Evolutionary conservation across 306 rosid species (phyloP).

Genomic region (Vigna radiata): DNA sequence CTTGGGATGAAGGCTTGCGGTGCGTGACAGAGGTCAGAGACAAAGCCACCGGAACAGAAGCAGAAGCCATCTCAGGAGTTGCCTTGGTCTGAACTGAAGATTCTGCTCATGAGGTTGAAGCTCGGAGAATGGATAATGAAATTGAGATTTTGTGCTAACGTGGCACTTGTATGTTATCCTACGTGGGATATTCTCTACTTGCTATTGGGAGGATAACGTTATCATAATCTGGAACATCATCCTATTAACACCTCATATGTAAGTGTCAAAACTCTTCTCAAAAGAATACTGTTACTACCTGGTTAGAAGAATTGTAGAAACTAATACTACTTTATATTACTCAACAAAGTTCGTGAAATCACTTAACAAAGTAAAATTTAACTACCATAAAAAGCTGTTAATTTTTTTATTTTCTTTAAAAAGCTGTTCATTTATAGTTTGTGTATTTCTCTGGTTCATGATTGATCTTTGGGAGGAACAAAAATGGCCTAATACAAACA

Average conservation of each 20-base stretch:
- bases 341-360: too few relatives aligned
- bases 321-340: too few relatives aligned
- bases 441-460: too few relatives aligned
- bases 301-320: not conserved
- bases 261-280: not conserved
- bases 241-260: not conserved
- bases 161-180: constrained; percentile 43
- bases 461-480: not conserved
- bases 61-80: constrained; percentile 46
- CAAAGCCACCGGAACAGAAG: constrained; percentile 43
- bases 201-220: constrained; percentile 40
- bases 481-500: too few relatives aligned
- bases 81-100: not conserved
- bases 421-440: too few relatives aligned
- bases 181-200: constrained; percentile 37
- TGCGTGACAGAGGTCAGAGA: constrained; percentile 44
- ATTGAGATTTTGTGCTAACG: constrained; percentile 42
- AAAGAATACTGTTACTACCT: too few relatives aligned
- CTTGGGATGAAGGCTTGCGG: constrained; percentile 41
- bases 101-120: not conserved
- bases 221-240: constrained; percentile 3
- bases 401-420: too few relatives aligned
- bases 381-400: too few relatives aligned
- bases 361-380: too few relatives aligned
- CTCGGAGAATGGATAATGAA: constrained; percentile 21